phyloP scores from a whole-genome alignment of 2,329 filamentous ascomycete species.

The Calonectria ilicicola region DNA sequence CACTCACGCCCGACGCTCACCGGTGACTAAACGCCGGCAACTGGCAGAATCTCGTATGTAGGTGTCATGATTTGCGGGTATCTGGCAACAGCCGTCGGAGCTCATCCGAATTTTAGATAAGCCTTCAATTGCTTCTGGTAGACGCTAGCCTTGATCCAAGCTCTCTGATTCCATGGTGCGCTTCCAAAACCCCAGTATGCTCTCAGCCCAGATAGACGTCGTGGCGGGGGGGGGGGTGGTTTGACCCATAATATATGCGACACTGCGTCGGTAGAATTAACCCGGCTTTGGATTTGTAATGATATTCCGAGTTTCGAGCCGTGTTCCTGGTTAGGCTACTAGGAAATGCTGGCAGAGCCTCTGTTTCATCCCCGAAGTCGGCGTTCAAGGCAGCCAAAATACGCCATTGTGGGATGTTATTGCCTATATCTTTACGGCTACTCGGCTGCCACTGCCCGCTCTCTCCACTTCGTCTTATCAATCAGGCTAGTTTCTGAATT shows the following conservation, averaged over 20 bases:
- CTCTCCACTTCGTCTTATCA: neutral
- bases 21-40: neutral
- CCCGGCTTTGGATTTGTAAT: conserved; percentile 16
- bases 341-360: neutral
- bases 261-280: neutral
- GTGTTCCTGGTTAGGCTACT: neutral
- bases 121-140: neutral
- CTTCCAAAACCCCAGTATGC: neutral
- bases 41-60: neutral
- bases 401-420: conserved; percentile 10
- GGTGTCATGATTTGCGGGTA: neutral
- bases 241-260: conserved; percentile 12
- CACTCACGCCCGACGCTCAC: neutral
- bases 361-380: conserved; percentile 2
- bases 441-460: neutral
- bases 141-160: neutral
- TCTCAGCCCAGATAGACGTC: neutral
- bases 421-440: neutral
- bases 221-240: neutral
- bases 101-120: neutral
- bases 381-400: neutral
- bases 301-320: neutral
- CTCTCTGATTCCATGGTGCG: neutral
- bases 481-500: neutral
- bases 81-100: neutral